Base-by-base conservation (phyloP, 176 grass and related monocot genomes). In the Zoysia japonica region DNA sequence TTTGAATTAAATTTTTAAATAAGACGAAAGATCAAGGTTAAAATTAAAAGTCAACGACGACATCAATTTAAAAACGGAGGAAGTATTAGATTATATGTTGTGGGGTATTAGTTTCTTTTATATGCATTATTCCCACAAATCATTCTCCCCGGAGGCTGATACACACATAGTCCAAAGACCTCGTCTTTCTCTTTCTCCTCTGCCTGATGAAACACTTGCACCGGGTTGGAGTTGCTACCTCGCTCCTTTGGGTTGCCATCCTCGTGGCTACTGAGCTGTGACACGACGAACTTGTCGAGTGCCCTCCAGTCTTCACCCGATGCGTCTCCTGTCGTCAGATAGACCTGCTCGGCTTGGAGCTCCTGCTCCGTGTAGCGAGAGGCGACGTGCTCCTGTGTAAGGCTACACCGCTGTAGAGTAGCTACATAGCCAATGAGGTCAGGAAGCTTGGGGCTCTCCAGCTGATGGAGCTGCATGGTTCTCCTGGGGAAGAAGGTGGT, bases 271-370 rank as follows among this genome's bases (percentile, higher is more conserved):
- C 28, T 87, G 65, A 92, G 70, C 17, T 94, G 94, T 35, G 92
- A 92, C 1, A 85, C 89, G 28, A 97, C 86, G 53, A 94, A 87
- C 14, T 90, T 92, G 48, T 97, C 89, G 8, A 94, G 77, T 47
- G 88, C 87, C 78, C 89, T 94, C 95, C 95, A 97, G 35, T 97
- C 89, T 8, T 61, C 11, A 5, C 60, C 80, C 2, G 78, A 85
- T 20, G 67, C 87, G 56, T 84, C 71, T 15, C 44, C 53, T 6
- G 40, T 65, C 3, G 36, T 44, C n/a, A 45, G 65, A 12, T 77
- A 89, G 12, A 76, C 66, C 9, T 43, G 46, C 51, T 76, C 82
- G 5, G 69, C 12, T 5, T 81, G 65, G 11, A 72, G 57, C 49
- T 81, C 65, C 42, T 46, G 71, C 10, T 60, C 28, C 11, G 78